These are phyloP conservation scores for Emergomyces africanus DNA, from an alignment of 2,329 filamentous ascomycete genomes.

Conservation along the genomic window DNA sequence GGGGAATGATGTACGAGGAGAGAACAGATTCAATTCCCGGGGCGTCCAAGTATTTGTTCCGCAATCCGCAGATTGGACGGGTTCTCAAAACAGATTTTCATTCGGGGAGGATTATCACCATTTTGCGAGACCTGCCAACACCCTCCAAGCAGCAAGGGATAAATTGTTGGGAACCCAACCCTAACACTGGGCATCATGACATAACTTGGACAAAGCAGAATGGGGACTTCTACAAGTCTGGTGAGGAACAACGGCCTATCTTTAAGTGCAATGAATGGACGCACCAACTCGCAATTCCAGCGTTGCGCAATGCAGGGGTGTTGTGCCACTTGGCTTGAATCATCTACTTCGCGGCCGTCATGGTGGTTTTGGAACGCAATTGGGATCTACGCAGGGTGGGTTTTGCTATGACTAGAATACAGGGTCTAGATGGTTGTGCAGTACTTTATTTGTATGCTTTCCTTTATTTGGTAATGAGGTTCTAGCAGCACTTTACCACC, in stretches of 20 bases:
- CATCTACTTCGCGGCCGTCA: no score
- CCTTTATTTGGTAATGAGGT: no score
- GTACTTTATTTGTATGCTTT: no score
- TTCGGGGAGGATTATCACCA: conserved; percentile 6
- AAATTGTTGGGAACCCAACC: conserved; percentile 7
- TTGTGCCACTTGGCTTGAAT: not conserved
- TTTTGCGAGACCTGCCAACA: conserved; percentile 7
- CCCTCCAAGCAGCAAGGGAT: conserved; percentile 9
- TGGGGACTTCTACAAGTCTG: conserved; percentile 8
- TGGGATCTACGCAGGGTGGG: no score
- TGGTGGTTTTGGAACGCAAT: no score
- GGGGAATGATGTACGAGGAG: conserved; percentile 9
- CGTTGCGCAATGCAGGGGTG: conserved; percentile 8
- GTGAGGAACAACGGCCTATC: conserved; percentile 6
- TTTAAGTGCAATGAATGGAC: conserved; percentile 12
- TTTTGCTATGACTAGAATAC: no score
- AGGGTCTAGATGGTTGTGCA: no score
- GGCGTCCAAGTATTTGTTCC: conserved; percentile 1
- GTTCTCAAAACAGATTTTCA: no score
- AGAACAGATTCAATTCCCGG: not conserved
- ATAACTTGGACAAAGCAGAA: conserved; percentile 9
- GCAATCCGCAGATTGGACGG: no score
- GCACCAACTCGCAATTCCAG: conserved; percentile 7
- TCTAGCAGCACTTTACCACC: no score
- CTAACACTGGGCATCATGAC: conserved; percentile 1